Base-by-base conservation (phyloP, 345 rosid species). In the Salix viminalis region DNA sequence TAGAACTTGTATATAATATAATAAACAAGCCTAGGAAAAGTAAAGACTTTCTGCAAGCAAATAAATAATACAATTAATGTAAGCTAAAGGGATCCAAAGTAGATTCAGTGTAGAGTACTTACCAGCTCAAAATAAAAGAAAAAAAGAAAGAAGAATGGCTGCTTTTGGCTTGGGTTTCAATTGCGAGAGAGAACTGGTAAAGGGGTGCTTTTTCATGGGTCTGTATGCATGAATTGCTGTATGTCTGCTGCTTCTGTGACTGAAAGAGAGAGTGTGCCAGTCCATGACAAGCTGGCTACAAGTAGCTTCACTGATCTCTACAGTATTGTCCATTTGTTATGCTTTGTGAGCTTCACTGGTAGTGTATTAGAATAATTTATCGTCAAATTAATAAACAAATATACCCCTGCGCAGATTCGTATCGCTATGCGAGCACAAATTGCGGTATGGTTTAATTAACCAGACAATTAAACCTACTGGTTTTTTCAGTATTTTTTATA, bases 251-350 rank as follows among this genome's bases (percentile, higher is more conserved):
- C 34, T n/a, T 52, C 62, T 61, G 67, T 36, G 24, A 15, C 56
- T 56, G 46, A 42, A 75, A 77, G 44, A 24, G 70, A 64, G 67
- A 68, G 15, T 14, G 69, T 80, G 93, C 86, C 87, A 88, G 91
- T 83, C 72, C 75, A 85, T 78, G 81, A 79, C 87, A 77, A 88
- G 87, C 90, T 88, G 91, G 87, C 83, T 74, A 75, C 69, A 76
- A 71, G 83, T 30, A 28, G 71, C 77, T 79, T 79, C 81, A 44
- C 67, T 58, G 48, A 32, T 64, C 69, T 48, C 41, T 72, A 70
- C 70, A 5, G 24, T 84, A 50, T 1, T 42, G 19, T 71, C 46
- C 46, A 10, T 10, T 41, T 41, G 11, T 11, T 10, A 41, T 10
- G 46, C 46, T 42, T 11, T 2, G 46, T 42, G 46, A 42, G 44